Base-by-base conservation (phyloP, 2,329 filamentous ascomycete species). In the Diplodia sapinea region DNA sequence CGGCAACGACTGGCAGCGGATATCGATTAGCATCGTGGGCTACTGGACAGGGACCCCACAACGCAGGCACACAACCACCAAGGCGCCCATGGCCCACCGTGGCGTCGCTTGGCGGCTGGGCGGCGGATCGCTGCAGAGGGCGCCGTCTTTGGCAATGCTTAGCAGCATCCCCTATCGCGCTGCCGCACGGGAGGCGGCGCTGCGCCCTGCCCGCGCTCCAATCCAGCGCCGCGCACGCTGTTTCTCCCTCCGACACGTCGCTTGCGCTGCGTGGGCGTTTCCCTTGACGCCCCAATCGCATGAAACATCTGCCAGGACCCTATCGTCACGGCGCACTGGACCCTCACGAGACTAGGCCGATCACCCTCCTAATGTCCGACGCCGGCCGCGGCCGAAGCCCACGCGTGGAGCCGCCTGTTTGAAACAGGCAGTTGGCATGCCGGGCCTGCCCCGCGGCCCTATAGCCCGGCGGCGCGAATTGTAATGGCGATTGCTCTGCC, bases 351-450 rank as follows among this genome's bases (percentile, higher is more conserved):
- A 47, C 63, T 29, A 23, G 40, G 62, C 33, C 50, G 51, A 55
- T 56, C 63, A 49, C 4, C 51, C 51, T 56, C 63, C 50, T 65
- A 65, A 65, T 65, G 38, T 65, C 63, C 63, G 63, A 65, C 63
- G 38, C 63, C 63, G 51, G 63, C 49, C 33, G 33, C 36, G 38
- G 52, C 62, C 50, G 49, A 29, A 20, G n/a, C 29, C 47, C 49
- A 40, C 51, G 47, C 51, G 63, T 55, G 63, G 51, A 65, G 63
- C 63, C 49, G 56, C 56, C 55, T 67, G 65, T 67, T 67, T 67
- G 49, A 57, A 67, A 67, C 43, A 63, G 65, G 65, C 65, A 67
- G 65, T 55, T 67, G 65, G 23, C 43, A n/a, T 47, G 65, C 33
- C 57, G 49, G n/a, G n/a, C 47, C 20, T 33, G 23, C 23, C 29